A percentile compares a stretch with the other conserved stretches of the same genome.
Evolutionary conservation across 768 basidiomycete species (phyloP).

Genomic region (Pleurotus cornucopiae): DNA sequence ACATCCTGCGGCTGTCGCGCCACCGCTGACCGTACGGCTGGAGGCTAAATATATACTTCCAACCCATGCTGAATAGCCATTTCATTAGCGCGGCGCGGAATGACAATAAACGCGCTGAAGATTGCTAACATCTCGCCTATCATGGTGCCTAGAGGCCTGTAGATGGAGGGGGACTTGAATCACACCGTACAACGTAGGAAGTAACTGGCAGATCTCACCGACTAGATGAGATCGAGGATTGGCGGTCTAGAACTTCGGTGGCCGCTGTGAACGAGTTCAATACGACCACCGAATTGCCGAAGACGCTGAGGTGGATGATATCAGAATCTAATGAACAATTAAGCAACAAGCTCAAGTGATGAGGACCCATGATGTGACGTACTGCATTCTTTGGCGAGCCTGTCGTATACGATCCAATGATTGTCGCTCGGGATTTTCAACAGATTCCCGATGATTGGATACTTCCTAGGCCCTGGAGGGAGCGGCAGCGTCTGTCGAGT

Average conservation of each 20-base stretch:
- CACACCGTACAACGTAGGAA: too few species aligned
- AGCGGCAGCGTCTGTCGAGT: constrained; percentile 7
- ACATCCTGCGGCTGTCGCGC: constrained; percentile 35
- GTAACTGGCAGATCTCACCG: too few species aligned
- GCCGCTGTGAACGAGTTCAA: constrained; percentile 30
- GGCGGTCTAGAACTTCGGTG: constrained; percentile 36
- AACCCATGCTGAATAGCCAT: constrained; percentile 30
- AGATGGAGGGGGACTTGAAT: too few species aligned
- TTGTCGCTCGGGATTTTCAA: constrained; percentile 14
- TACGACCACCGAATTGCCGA: constrained; percentile 29
- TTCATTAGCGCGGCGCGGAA: too few species aligned
- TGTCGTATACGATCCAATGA: constrained; percentile 16
- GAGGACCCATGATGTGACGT: neutral
- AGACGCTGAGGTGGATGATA: constrained; percentile 23
- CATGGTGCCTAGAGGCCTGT: too few species aligned
- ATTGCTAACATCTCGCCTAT: too few species aligned
- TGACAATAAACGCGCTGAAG: too few species aligned
- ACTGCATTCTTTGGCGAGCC: constrained; percentile 19
- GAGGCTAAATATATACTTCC: constrained; percentile 32
- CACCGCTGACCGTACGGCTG: constrained; percentile 37
- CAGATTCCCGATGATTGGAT: constrained; percentile 22
- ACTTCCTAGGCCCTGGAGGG: constrained; percentile 22
- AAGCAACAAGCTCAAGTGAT: neutral
- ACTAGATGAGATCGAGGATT: constrained; percentile 36
- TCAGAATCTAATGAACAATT: constrained; percentile 21